These are phyloP conservation scores for Garcia nutans DNA, from an alignment of 345 rosid genomes.

Conservation along the genomic window DNA sequence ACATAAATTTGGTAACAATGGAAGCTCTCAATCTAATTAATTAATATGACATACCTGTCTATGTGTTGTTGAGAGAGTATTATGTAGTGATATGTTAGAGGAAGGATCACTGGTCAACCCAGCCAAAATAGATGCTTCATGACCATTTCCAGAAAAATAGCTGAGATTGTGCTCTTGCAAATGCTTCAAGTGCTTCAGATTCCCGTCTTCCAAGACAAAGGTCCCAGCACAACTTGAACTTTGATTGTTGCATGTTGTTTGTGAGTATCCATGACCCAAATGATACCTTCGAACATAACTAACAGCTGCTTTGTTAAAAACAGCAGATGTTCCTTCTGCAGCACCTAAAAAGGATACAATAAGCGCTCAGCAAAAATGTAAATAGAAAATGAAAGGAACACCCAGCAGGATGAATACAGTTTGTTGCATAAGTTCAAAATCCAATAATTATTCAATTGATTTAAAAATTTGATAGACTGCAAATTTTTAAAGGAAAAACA, in stretches of 20 bases:
- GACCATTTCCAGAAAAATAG: conserved; percentile 53
- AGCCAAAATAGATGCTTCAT: conserved; percentile 36
- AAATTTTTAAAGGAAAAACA: not conserved
- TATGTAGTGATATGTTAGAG: conserved; percentile 60
- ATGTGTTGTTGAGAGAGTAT: conserved; percentile 76
- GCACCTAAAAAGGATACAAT: conserved; percentile 46
- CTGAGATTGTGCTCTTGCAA: conserved; percentile 61
- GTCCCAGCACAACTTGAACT: conserved; percentile 39
- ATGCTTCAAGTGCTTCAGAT: conserved; percentile 63
- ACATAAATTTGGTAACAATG: not conserved
- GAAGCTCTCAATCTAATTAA: not conserved
- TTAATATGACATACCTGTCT: conserved; percentile 49
- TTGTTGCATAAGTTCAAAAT: not conserved
- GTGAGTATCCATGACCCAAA: conserved; percentile 40
- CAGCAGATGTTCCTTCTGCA: conserved; percentile 80
- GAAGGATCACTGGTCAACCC: conserved; percentile 54
- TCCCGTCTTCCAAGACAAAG: conserved; percentile 48
- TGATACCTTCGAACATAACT: conserved; percentile 76
- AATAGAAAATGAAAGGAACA: not conserved
- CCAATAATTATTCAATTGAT: not conserved
- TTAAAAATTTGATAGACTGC: not conserved
- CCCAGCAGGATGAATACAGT: not conserved
- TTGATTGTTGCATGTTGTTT: conserved; percentile 52
- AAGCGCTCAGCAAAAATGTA: not conserved
- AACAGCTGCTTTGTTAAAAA: conserved; percentile 87